A percentile compares a stretch with the other conserved stretches of the same genome.
Conservation (phyloP, 345 rosid species). For the Salix udensis region DNA sequence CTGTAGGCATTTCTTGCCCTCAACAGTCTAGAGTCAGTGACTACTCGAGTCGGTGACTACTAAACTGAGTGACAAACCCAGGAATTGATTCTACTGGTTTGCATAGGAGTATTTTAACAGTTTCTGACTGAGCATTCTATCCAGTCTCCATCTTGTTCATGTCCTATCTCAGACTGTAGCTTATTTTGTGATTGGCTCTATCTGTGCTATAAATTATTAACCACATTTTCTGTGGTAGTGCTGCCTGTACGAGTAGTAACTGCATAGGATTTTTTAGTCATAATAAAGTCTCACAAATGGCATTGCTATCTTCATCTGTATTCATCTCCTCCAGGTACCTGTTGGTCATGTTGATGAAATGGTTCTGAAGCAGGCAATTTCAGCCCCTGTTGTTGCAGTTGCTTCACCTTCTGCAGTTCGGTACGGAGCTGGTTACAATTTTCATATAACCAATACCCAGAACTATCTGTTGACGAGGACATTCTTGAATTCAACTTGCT, state of each 20-base stretch:
- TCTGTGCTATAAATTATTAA: not conserved
- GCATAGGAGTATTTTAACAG: not conserved
- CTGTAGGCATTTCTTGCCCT: not conserved
- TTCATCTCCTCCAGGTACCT: constrained; percentile 50
- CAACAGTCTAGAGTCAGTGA: not conserved
- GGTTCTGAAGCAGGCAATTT: constrained; percentile 59
- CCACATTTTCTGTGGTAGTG: not conserved
- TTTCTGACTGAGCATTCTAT: not conserved
- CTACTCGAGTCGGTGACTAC: not conserved
- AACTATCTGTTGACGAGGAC: not conserved
- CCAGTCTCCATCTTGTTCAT: not conserved
- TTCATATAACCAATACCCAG: not conserved
- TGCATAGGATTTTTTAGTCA: not conserved
- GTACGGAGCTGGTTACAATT: constrained; percentile 34
- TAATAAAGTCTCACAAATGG: not conserved
- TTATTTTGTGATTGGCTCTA: not conserved
- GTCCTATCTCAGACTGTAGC: not conserved
- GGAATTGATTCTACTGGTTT: not conserved
- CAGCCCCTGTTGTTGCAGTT: constrained; percentile 72
- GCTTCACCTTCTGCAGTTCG: constrained; percentile 90
- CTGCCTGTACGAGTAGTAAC: not conserved
- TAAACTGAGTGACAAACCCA: not conserved
- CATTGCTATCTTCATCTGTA: constrained; percentile 11
- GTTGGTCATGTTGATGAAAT: constrained; percentile 59
- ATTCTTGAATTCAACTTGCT: not conserved